Evolutionary conservation across 345 rosid species (phyloP), one percentile per base, ranked within the genome.

Genomic region (Lenwebbia sp.): DNA sequence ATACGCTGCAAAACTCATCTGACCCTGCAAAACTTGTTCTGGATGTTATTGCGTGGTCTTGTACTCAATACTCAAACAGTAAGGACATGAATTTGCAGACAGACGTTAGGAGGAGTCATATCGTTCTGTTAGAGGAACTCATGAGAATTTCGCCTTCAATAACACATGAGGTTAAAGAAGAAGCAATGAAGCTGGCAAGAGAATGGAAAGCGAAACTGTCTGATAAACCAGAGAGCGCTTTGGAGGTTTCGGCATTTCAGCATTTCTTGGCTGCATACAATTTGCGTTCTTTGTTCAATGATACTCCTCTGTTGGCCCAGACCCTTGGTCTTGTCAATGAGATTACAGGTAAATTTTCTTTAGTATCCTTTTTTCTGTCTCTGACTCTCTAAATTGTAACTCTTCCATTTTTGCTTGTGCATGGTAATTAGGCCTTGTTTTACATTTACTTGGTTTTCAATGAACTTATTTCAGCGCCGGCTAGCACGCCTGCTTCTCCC

Each of bases 21-120:
- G 90, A 92, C 65, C 96, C 96, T 82, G 91, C 91, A 54, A 89
- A 89, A 88, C 90, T 94, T 62, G 94, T 91, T 78, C 82, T 94
- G 53, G 92, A 90, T 88, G 90, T 92, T 83, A 84, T 94, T 83
- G 75, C 89, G 83, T 89, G 89, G 60, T 89, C 90, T 85, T 85
- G 82, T 84, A 85, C 90, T 21, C 83, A 89, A 84, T 53, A 53
- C 55, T 53, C 55, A 53, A 87, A 54, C n/a, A 52, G 84, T 10
- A 33, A 52, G 60, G 58, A 26, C 11, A 33, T 49, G 26, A 54
- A 33, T 83, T 83, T 28, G 26, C 40, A 5, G 22, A 88, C 84
- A 83, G 83, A 60, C 50, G 14, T 81, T 55, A 23, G 84, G 44
- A 85, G 84, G 41, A 54, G 30, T 41, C 85, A 26, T 25, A 81